phyloP scores from a whole-genome alignment of 441 rosid genomes.

The Arabidopsis hybrid region DNA sequence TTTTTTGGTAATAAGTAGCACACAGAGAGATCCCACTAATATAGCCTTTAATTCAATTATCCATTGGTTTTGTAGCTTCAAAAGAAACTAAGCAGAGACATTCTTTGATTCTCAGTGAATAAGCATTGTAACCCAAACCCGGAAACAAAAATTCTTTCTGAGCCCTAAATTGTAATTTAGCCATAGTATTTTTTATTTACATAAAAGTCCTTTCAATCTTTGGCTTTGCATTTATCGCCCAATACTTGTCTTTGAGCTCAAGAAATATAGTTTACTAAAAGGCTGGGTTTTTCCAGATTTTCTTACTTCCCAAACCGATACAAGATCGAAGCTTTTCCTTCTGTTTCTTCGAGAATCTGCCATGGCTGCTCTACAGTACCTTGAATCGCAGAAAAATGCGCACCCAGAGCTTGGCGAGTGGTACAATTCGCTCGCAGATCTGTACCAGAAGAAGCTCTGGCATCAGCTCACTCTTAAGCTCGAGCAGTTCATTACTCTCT shows the following conservation, averaged over 20 bases:
- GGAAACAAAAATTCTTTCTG: slow-evolving; percentile 2
- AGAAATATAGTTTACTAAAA: slow-evolving; percentile 50
- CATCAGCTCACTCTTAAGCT: slow-evolving; percentile 97
- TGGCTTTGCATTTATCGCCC: not conserved
- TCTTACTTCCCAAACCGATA: slow-evolving; percentile 5
- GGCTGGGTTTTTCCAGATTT: slow-evolving; percentile 18
- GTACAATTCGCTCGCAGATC: slow-evolving; percentile 88
- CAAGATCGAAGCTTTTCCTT: slow-evolving; percentile 29
- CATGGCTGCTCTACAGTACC: slow-evolving; percentile 90
- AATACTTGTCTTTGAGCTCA: slow-evolving; percentile 58
- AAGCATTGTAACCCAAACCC: slow-evolving; percentile 5
- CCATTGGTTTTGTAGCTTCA: slow-evolving; percentile 10
- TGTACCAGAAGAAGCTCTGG: slow-evolving; percentile 97
- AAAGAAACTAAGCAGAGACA: not conserved
- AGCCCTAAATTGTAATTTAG: slow-evolving; percentile 19
- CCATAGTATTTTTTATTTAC: not conserved
- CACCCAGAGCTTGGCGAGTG: slow-evolving; percentile 88
- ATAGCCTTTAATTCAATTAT: slow-evolving; percentile 8
- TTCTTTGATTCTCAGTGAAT: slow-evolving; percentile 1
- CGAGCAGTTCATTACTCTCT: slow-evolving; percentile 85
- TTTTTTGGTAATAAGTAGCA: not conserved
- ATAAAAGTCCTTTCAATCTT: slow-evolving; percentile 3
- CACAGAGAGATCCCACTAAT: slow-evolving; percentile 17
- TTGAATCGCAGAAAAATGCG: slow-evolving; percentile 63
- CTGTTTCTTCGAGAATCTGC: slow-evolving; percentile 22